phyloP scores from a whole-genome alignment of 2,329 filamentous ascomycete genomes.

The Amauroascus verrucosus region DNA sequence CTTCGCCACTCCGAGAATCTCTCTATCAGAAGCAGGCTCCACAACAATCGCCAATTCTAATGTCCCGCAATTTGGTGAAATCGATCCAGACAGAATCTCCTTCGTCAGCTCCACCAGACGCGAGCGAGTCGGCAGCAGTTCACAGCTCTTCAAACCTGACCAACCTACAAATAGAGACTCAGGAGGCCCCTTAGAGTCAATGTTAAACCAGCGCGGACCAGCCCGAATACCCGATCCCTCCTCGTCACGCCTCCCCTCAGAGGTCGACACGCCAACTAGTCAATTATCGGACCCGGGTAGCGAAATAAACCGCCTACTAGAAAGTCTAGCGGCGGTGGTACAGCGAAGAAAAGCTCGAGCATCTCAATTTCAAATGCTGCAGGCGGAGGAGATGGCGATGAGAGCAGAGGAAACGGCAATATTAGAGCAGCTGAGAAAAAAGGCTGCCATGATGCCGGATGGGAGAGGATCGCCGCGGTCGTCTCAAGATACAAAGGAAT shows the following conservation, averaged over 20 bases:
- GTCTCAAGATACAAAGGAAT: neutral
- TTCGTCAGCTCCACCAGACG: neutral
- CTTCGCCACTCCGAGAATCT: neutral
- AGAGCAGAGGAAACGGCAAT: conserved; percentile 3
- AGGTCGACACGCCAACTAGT: neutral
- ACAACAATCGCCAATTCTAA: neutral
- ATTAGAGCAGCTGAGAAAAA: conserved; percentile 7
- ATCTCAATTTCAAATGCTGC: neutral
- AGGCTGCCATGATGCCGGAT: neutral
- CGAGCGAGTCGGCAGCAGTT: neutral
- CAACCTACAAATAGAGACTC: neutral
- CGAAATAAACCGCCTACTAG: conserved; percentile 2
- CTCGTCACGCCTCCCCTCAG: neutral
- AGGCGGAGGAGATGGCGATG: conserved; percentile 7
- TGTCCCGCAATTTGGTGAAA: neutral
- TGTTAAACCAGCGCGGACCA: neutral
- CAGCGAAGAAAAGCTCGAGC: neutral
- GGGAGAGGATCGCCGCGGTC: neutral
- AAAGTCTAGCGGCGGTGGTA: conserved; percentile 4
- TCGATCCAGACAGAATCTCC: neutral
- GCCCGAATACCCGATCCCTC: neutral
- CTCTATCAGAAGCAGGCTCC: neutral
- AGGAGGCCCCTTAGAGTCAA: neutral
- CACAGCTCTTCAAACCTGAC: neutral
- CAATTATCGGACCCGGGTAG: neutral